These are phyloP conservation scores for Penicillium lagena DNA, from an alignment of 495 filamentous ascomycete genomes.

Conservation along the genomic window DNA sequence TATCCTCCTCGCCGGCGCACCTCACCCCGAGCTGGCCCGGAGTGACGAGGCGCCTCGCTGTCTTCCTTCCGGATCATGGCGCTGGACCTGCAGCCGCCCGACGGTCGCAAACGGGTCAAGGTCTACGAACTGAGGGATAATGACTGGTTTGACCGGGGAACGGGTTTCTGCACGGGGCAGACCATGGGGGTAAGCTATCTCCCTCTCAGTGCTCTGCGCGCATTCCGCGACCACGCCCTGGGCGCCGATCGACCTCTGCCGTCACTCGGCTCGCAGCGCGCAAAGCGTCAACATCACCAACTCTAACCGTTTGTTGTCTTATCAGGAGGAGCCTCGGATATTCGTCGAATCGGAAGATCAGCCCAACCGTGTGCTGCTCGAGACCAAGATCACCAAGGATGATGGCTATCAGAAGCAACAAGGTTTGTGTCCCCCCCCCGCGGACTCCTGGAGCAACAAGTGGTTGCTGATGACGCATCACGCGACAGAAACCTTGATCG, in stretches of 20 bases:
- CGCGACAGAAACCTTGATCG: conserved; percentile 81
- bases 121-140: conserved; percentile 97
- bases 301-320: neutral
- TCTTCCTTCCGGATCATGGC: conserved; percentile 59
- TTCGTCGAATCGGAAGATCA: conserved; percentile 91
- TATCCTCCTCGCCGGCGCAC: conserved; percentile 31
- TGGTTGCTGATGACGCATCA: conserved; percentile 18
- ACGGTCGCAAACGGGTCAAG: conserved; percentile 95
- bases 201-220: conserved; percentile 1
- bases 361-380: conserved; percentile 71
- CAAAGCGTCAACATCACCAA: neutral
- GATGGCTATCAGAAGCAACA: conserved; percentile 99
- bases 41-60: conserved; percentile 35
- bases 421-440: conserved; percentile 51
- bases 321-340: conserved; percentile 76
- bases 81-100: conserved; percentile 72
- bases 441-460: conserved; percentile 4
- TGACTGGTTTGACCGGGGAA: conserved; percentile 98
- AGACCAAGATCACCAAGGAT: conserved; percentile 84
- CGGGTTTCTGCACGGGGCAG: conserved; percentile 85
- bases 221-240: neutral
- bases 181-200: conserved; percentile 63
- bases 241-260: no score
- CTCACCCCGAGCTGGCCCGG: conserved; percentile 31
- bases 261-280: no score